These are phyloP conservation scores for Dipsacomyces acuminosporus DNA, from an alignment of 371 early-diverging fungal genomes.

Conservation along the genomic window DNA sequence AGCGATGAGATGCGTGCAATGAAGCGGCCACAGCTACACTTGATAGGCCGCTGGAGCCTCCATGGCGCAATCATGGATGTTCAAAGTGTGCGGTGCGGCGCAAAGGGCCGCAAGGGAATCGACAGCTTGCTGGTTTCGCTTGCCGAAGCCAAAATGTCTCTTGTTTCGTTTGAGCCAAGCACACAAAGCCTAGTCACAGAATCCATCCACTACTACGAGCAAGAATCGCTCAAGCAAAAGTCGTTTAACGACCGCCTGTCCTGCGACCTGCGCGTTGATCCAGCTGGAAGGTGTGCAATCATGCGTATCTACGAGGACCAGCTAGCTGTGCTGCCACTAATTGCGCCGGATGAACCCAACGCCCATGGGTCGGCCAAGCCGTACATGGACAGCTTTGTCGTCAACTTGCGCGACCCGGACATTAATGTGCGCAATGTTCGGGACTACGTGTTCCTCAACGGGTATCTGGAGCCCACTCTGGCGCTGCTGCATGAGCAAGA, in stretches of 20 bases:
- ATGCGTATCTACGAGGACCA: constrained; percentile 81
- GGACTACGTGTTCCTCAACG: constrained; percentile 85
- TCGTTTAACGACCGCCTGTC: constrained; percentile 62
- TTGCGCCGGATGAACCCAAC: constrained; percentile 27
- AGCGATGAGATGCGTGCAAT: constrained; percentile 26
- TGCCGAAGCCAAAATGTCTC: constrained; percentile 93
- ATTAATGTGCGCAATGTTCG: constrained; percentile 73
- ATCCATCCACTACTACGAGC: constrained; percentile 94
- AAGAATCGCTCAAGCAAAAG: constrained; percentile 80
- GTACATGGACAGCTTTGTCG: constrained; percentile 73
- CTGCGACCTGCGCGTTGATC: constrained; percentile 67
- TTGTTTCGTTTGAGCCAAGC: constrained; percentile 78
- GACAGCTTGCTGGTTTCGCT: constrained; percentile 85
- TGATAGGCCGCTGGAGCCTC: constrained; percentile 68
- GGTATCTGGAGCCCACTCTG: constrained; percentile 90
- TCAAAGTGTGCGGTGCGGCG: constrained; percentile 65
- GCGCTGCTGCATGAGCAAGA: constrained; percentile 83
- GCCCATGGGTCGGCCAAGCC: constrained; percentile 56
- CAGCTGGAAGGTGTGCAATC: constrained; percentile 80
- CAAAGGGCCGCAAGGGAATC: constrained; percentile 64
- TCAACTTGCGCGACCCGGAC: constrained; percentile 65
- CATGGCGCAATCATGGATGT: constrained; percentile 78
- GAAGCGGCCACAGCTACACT: constrained; percentile 66
- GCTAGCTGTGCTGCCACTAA: constrained; percentile 86
- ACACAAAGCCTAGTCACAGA: constrained; percentile 80